Conservation (phyloP, 352 stramenopile species). For the Phytophthora macrochlamydospora region DNA sequence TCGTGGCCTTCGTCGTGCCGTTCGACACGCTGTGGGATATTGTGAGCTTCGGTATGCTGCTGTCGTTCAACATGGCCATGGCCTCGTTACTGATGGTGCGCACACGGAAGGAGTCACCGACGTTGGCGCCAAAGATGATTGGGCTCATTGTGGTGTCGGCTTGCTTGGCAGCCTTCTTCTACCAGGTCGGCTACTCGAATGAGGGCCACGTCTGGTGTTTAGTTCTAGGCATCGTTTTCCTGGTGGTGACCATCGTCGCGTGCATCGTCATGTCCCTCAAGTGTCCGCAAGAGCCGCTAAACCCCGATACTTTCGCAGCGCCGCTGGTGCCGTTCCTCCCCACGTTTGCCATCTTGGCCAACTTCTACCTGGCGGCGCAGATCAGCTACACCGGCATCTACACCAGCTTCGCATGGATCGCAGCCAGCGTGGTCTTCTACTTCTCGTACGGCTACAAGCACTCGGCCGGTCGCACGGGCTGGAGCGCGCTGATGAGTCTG, state of each 20-base stretch:
- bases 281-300: conserved; percentile 58
- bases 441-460: conserved; percentile 77
- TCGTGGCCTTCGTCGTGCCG: conserved; percentile 71
- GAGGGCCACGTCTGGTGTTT: conserved; percentile 35
- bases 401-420: conserved; percentile 59
- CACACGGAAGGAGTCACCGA: conserved; percentile 55
- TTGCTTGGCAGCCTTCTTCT: conserved; percentile 55
- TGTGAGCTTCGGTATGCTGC: conserved; percentile 85
- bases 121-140: conserved; percentile 43
- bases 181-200: conserved; percentile 59
- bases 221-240: conserved; percentile 50
- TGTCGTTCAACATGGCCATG: conserved; percentile 90
- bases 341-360: conserved; percentile 48
- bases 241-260: conserved; percentile 36
- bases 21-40: conserved; percentile 87
- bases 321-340: conserved; percentile 74
- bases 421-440: conserved; percentile 64
- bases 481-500: conserved; percentile 60
- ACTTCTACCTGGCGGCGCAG: conserved; percentile 77
- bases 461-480: conserved; percentile 62
- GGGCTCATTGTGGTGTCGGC: conserved; percentile 39
- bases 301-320: conserved; percentile 59
- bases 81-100: conserved; percentile 72
- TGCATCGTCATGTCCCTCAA: conserved; percentile 51
- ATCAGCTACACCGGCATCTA: conserved; percentile 52